Base-by-base conservation (phyloP, 2,329 filamentous ascomycete genomes). In the Xylariaceae sp. region DNA sequence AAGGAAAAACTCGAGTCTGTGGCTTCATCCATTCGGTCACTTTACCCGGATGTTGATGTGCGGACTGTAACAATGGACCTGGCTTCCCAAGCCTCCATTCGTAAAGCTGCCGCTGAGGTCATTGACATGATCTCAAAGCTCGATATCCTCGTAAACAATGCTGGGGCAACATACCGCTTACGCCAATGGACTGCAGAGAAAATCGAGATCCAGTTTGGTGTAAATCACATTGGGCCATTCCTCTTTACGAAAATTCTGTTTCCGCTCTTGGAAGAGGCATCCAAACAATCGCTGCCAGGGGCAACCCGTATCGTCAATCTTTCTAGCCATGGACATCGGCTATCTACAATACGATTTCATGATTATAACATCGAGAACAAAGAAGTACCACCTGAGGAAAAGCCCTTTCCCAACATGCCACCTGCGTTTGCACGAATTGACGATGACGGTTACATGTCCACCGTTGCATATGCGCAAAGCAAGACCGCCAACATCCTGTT, bases 401-500 rank as follows among this genome's bases (percentile, higher is more conserved):
- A 67, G 23, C 69, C 71, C 3, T 51, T 67, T 32, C 61, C 65
- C 7, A 60, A 61, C 14, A 53, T 74, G 29, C 60, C 65, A 9
- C 66, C 69, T 1, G 64, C 65, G 0, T 74, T 73, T 45, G 66
- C 57, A 16, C 72, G 65, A 49, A 63, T 60, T 14, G 60, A 65
- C 61, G 61, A 67, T 0, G 72, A 75, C 46, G 73, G 73, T 3
- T 76, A 75, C 50, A 67, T 73, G 52, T 66, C 70, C 6, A 72
- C 69, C n/a, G 59, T 73, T 16, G 78, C 78, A 2, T 83, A 84
- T 57, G 75, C 73, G 1, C 79, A 81, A 61, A 79, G 77, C 62
- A 83, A 83, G 67, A 79, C 79, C 26, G 79, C 79, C 2, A 80
- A 81, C 51, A 75, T 81, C 10, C 63, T 81, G 44, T 79, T 80